These are phyloP conservation scores for Coemansia javaensis DNA, from an alignment of 192 early-diverging fungal species.

Conservation along the genomic window DNA sequence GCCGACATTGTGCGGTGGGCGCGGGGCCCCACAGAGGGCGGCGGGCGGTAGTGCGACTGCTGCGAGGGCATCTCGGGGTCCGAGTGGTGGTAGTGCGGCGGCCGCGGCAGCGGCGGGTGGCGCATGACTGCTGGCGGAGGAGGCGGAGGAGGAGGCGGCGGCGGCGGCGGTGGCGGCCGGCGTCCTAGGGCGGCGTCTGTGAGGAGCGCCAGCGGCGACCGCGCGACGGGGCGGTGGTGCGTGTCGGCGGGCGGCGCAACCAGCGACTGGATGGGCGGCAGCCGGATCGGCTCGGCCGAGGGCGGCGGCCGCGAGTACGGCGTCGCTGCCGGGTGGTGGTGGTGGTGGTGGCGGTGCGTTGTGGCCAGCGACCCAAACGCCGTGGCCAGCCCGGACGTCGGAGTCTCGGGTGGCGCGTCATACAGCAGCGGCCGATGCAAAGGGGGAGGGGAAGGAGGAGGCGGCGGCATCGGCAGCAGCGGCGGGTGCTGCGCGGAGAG, in stretches of 20 bases:
- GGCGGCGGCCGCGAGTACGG: no score
- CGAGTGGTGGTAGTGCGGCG: background rate
- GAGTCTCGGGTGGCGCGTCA: constrained; percentile 20
- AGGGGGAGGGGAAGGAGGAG: no score
- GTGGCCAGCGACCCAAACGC: constrained; percentile 35
- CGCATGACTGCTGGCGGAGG: background rate
- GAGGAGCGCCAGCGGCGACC: constrained; percentile 20
- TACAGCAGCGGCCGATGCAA: no score
- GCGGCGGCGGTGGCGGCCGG: background rate
- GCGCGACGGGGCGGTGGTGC: no score
- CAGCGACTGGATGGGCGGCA: constrained; percentile 44
- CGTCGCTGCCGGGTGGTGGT: background rate
- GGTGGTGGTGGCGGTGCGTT: background rate
- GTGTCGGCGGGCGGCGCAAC: constrained; percentile 10
- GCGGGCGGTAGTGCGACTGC: constrained; percentile 6
- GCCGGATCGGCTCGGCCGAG: constrained; percentile 28
- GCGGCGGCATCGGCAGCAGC: background rate
- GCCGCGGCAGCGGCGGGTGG: constrained; percentile 1
- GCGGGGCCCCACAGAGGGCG: constrained; percentile 5
- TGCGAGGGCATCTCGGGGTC: constrained; percentile 5
- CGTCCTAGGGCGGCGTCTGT: constrained; percentile 20
- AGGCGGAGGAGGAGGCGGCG: background rate
- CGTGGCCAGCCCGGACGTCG: constrained; percentile 26
- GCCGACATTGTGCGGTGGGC: constrained; percentile 8
- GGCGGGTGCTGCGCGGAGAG: constrained; percentile 6